Evolutionary conservation across 148 eudicot species (phyloP).

Genomic region (Spergularia marina): DNA sequence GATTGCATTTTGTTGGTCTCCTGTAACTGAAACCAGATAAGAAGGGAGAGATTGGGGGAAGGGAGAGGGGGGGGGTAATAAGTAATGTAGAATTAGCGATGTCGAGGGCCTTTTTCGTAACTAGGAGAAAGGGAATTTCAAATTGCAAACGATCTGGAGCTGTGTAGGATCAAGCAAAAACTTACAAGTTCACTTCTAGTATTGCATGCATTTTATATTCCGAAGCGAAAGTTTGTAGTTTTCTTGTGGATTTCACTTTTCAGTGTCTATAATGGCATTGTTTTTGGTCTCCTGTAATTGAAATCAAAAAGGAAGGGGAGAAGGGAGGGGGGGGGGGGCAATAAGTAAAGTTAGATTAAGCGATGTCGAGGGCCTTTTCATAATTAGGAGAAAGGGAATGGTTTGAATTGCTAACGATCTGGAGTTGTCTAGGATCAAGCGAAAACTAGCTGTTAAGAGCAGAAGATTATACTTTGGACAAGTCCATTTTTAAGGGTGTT

Average conservation of each 20-base stretch:
- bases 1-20: background rate
- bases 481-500: too few species aligned
- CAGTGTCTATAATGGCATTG: background rate
- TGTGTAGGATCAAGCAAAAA: background rate
- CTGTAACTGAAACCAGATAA: background rate
- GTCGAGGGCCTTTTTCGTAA: too few species aligned
- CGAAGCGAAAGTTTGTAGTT: background rate
- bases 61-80: too few species aligned
- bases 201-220: background rate
- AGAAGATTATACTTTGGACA: too few species aligned
- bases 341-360: too few species aligned
- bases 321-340: too few species aligned
- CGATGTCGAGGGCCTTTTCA: too few species aligned
- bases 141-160: background rate
- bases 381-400: too few species aligned
- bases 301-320: background rate
- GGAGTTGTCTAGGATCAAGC: background rate
- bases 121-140: too few species aligned
- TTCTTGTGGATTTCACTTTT: background rate
- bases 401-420: background rate
- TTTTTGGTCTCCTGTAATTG: constrained; percentile 2
- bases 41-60: background rate
- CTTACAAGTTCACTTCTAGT: too few species aligned
- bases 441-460: background rate
- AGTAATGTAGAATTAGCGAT: too few species aligned